Base-by-base conservation (phyloP, 208 protist genomes). In the Leptomonas seymouri region DNA sequence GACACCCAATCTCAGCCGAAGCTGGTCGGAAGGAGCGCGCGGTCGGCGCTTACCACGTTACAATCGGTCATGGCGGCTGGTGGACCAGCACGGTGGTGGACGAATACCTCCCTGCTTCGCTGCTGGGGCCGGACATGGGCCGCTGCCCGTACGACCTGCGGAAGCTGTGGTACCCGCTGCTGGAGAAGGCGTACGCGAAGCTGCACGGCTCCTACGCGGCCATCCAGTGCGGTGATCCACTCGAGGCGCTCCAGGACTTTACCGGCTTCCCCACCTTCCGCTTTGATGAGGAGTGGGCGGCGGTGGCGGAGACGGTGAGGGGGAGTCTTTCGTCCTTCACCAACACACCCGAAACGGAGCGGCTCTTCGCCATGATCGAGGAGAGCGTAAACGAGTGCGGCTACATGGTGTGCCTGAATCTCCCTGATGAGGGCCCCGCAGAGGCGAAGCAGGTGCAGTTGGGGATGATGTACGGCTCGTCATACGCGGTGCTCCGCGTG, bases 121-220 rank as follows among this genome's bases (percentile, higher is more conserved):
- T 63, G 25, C 56, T 64, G 23, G 66, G 64, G 14, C 85, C 79
- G 0, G 57, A 71, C 56, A 77, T 83, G 53, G 80, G 67, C 8
- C 71, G 78, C 23, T 80, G 74, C 64, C 20, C 60, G 0, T 27
- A 81, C 14, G 84, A 93, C 65, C 75, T 76, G 50, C 61, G 78
- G 30, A 79, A 93, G 64, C 60, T 94, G 42, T 97, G 91, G 91
- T 77, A 82, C 23, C 75, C 84, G 15, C 59, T 97, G 28, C 64
- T 94, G 44, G 81, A 96, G 67, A 96, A 96, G 83, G 91, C 87
- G 16, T 95, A 97, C 76, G 90, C 90, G 30, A 97, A 95, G 76
- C 42, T 85, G 21, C 64, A 89, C 72, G 89, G 89, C 42, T 85
- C 80, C 21, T 96, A 93, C 78, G 77, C 82, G 3, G 80, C 81